Percentiles rank a stretch among this genome's conserved stretches.
Conservation (phyloP, 202 grass and related monocot species). For the Zizania palustris region DNA sequence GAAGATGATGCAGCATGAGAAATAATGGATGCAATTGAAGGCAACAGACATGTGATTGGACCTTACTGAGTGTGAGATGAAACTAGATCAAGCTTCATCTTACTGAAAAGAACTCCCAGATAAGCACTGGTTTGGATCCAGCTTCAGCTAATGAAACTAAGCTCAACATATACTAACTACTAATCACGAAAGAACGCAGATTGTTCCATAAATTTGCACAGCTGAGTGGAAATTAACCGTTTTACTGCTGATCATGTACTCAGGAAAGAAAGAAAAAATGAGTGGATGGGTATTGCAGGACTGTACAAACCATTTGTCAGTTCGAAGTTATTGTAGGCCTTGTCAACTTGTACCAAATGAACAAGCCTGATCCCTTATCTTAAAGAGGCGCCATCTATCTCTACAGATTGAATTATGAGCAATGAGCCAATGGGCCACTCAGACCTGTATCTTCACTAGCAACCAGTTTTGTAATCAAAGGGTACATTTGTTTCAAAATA, state of each 20-base stretch:
- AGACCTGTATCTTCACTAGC: conserved; percentile 16
- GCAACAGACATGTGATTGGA: neutral
- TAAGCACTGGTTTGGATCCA: neutral
- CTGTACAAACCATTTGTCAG: conserved; percentile 17
- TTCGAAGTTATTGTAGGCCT: neutral
- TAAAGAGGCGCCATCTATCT: conserved; percentile 20
- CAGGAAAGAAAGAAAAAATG: neutral
- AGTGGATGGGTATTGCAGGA: conserved; percentile 5
- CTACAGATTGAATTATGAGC: conserved; percentile 25
- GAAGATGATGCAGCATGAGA: neutral
- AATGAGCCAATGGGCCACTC: conserved; percentile 4
- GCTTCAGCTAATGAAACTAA: neutral
- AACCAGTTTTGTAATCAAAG: neutral
- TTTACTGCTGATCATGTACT: neutral
- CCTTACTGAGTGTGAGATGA: neutral
- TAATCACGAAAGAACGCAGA: no score
- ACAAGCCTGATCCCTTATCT: neutral
- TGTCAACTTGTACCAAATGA: conserved; percentile 5
- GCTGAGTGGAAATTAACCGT: neutral
- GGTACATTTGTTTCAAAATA: neutral
- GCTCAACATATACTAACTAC: neutral
- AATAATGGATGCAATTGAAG: neutral
- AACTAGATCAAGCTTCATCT: neutral
- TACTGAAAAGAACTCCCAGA: neutral
- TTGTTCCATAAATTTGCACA: neutral